Base-by-base conservation (phyloP, 805 yeast genomes). In the Candida gorgasii region DNA sequence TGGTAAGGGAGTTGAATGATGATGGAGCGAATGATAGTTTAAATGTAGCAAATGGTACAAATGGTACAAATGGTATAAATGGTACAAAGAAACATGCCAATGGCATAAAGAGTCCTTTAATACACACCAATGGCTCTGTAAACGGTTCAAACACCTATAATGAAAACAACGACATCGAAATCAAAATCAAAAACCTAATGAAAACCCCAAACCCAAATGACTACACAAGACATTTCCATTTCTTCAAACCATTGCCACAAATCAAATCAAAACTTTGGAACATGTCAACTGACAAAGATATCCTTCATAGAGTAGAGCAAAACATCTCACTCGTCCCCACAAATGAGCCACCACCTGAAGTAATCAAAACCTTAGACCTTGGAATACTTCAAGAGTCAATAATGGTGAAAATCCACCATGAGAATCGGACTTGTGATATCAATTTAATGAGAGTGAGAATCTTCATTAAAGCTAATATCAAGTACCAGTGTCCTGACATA, bases 11-110 rank as follows among this genome's bases (percentile, higher is more conserved):
- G 28, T 24, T 24, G 28, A 24, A 24, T 12, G 28, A 24, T 24
- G 28, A 24, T 13, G 28, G 28, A 5, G 59, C 54, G 39, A 52
- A 46, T 6, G 67, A 48, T 42, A 65, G 57, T 13, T 61, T 53
- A 9, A 22, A 6, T 22, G 13, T 12, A 26, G n/a, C 5, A 26
- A 26, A 26, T 26, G 28, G 13, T 26, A 8, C 28, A 26, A 12
- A 26, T 26, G 28, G 17, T 13, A 13, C n/a, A n/a, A n/a, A n/a
- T n/a, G n/a, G 30, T n/a, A 12, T n/a, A 13, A 27, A 27, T 13
- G 17, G 30, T 14, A 13, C 30, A n/a, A 27, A 27, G 9, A 52
- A 44, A 43, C 64, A 63, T 8, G 66, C 62, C 40, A 55, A 38
- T 7, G 62, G 33, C 35, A 59, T 43, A 20, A 62, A 51, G 8